Percentiles rank a stretch among this genome's conserved stretches.
Conservation (phyloP, 1,139 yeast genomes). For the Sugiyamaella japonica region DNA sequence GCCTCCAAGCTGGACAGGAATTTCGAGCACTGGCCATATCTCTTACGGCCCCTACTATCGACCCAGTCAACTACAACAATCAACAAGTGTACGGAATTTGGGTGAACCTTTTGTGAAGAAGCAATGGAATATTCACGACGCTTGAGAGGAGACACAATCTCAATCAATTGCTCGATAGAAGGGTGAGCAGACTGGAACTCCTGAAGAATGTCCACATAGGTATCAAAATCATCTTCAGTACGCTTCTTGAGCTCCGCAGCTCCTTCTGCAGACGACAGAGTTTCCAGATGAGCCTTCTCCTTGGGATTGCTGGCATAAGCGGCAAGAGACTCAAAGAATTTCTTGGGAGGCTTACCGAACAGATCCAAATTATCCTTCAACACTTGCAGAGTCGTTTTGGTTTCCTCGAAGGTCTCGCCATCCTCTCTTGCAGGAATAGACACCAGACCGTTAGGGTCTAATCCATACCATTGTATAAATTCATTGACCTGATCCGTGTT, state of each 20-base stretch:
- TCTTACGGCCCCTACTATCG: constrained; percentile 78
- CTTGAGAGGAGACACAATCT: constrained; percentile 80
- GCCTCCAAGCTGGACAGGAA: constrained; percentile 74
- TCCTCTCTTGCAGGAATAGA: constrained; percentile 73
- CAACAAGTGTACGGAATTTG: constrained; percentile 85
- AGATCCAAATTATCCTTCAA: constrained; percentile 79
- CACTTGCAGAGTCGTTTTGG: constrained; percentile 79
- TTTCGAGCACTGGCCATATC: constrained; percentile 95
- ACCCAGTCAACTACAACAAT: constrained; percentile 97
- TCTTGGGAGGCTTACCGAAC: constrained; percentile 94
- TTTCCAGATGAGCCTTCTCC: constrained; percentile 62
- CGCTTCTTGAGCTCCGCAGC: constrained; percentile 82
- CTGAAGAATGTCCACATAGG: constrained; percentile 78
- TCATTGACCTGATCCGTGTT: constrained; percentile 60
- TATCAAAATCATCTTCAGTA: constrained; percentile 79
- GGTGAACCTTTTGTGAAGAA: constrained; percentile 89
- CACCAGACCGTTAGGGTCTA: constrained; percentile 66
- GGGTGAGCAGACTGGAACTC: constrained; percentile 86
- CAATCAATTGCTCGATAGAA: constrained; percentile 65
- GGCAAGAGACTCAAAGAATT: constrained; percentile 83
- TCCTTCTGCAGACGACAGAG: constrained; percentile 74
- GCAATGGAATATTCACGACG: constrained; percentile 99
- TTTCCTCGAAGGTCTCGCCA: constrained; percentile 53
- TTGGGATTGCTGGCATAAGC: constrained; percentile 67
- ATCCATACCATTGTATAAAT: constrained; percentile 70